Conservation (phyloP, 139 green algal species). For the Yamagishiella unicocca region DNA sequence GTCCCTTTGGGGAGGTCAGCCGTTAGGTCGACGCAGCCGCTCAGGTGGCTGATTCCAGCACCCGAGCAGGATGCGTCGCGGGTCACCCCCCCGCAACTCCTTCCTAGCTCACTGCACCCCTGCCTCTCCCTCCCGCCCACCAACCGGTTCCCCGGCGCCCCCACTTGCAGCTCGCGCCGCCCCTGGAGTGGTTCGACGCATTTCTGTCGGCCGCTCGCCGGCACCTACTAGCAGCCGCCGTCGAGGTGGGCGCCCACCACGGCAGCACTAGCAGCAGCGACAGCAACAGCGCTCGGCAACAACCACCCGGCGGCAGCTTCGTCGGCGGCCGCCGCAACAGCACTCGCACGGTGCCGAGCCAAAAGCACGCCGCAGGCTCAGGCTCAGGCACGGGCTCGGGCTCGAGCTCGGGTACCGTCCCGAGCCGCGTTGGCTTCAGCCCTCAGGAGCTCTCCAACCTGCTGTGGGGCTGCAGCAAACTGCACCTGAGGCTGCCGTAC, state of each 20-base stretch:
- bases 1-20: no score
- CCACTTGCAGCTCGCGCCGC: neutral
- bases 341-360: no score
- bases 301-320: no score
- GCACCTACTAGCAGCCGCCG: neutral
- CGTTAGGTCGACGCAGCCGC: no score
- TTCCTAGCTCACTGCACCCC: no score
- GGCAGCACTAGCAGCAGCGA: neutral
- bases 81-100: no score
- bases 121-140: no score
- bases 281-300: neutral
- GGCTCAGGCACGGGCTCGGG: neutral
- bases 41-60: no score
- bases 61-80: no score
- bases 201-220: neutral
- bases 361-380: no score
- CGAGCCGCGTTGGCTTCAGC: constrained; percentile 17
- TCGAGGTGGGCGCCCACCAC: neutral
- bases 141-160: no score
- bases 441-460: constrained; percentile 48
- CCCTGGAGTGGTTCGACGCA: constrained; percentile 10
- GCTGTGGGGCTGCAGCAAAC: constrained; percentile 43
- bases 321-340: no score
- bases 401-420: neutral
- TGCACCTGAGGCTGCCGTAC: constrained; percentile 29